Evolutionary conservation across 2,329 filamentous ascomycete genomes (phyloP).

Genomic region (Colletotrichum destructivum): DNA sequence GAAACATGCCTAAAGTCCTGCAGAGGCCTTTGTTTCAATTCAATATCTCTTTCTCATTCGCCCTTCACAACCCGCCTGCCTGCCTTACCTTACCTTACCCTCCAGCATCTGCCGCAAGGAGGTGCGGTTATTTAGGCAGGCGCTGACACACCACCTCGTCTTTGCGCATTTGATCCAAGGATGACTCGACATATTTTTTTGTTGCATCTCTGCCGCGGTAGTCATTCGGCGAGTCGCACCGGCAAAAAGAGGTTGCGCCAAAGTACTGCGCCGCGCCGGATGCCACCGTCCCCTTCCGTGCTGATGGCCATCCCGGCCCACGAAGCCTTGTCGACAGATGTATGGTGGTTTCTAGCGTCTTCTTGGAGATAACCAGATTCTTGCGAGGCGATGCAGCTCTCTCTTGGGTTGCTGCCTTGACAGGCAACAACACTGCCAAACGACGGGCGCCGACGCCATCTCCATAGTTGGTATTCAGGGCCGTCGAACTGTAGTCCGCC

Average conservation of each 20-base stretch:
- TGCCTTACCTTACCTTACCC: conserved; percentile 21
- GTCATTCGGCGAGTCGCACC: too few species aligned
- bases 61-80: too few species aligned
- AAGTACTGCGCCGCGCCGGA: conserved; percentile 8
- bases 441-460: background rate
- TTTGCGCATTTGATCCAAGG: background rate
- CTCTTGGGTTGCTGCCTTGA: background rate
- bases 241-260: background rate
- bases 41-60: background rate
- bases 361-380: background rate
- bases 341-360: background rate
- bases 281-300: background rate
- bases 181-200: background rate
- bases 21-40: background rate
- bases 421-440: background rate
- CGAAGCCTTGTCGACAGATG: background rate
- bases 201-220: background rate
- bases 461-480: background rate
- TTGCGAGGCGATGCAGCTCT: background rate
- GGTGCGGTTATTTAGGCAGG: conserved; percentile 27
- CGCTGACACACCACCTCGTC: conserved; percentile 36
- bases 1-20: background rate
- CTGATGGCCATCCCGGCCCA: background rate
- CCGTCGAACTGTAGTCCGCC: background rate
- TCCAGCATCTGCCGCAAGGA: conserved; percentile 17